Conservation (phyloP, 768 basidiomycete genomes). For the Leccinum imitatum region DNA sequence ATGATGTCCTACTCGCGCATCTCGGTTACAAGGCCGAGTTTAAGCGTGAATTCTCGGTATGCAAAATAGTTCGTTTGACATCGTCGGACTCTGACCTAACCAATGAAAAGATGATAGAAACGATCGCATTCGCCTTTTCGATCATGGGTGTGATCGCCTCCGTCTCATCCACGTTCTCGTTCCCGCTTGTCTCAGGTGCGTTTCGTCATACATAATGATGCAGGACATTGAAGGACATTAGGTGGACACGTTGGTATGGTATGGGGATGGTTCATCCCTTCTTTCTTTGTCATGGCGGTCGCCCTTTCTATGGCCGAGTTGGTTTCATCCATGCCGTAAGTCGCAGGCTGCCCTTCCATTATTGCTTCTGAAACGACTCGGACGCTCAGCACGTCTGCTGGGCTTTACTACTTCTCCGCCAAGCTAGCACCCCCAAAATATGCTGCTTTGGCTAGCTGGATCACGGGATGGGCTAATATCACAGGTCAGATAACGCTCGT, state of each 20-base stretch:
- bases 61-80: slow-evolving; percentile 10
- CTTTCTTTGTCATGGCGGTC: slow-evolving; percentile 63
- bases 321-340: slow-evolving; percentile 75
- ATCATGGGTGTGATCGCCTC: slow-evolving; percentile 75
- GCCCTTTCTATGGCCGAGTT: slow-evolving; percentile 75
- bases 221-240: slow-evolving; percentile 17
- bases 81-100: slow-evolving; percentile 1
- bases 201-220: neutral
- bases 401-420: slow-evolving; percentile 76
- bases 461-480: slow-evolving; percentile 68
- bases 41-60: slow-evolving; percentile 70
- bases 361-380: neutral
- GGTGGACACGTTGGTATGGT: slow-evolving; percentile 79
- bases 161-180: slow-evolving; percentile 63
- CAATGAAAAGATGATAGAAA: slow-evolving; percentile 46
- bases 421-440: slow-evolving; percentile 65
- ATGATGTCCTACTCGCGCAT: slow-evolving; percentile 58
- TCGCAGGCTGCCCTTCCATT: slow-evolving; percentile 6
- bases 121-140: slow-evolving; percentile 64
- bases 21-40: slow-evolving; percentile 75
- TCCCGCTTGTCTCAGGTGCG: slow-evolving; percentile 61
- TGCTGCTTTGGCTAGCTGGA: slow-evolving; percentile 59
- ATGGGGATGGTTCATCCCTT: slow-evolving; percentile 75
- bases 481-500: slow-evolving; percentile 70
- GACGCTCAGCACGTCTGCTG: slow-evolving; percentile 63